Percentiles rank a stretch among this genome's conserved stretches.
These are phyloP conservation scores for Tetrahymena borealis DNA, from an alignment of 73 alveolate species.

Conservation along the genomic window DNA sequence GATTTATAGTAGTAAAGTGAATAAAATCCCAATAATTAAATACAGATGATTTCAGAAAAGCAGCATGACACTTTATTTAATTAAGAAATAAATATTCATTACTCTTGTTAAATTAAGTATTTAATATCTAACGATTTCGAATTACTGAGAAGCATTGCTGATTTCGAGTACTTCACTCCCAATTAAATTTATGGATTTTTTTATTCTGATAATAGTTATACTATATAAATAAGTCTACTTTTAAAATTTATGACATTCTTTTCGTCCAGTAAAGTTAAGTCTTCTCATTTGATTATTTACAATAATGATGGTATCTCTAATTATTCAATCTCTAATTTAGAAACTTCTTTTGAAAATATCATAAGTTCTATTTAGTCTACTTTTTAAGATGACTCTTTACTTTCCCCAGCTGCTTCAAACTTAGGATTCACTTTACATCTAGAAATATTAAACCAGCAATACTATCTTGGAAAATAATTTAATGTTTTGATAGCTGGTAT, in stretches of 20 bases:
- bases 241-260: neutral
- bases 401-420: neutral
- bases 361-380: neutral
- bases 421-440: neutral
- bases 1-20: neutral
- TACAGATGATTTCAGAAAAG: too few relatives aligned
- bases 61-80: too few relatives aligned
- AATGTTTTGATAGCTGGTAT: neutral
- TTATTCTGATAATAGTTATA: neutral
- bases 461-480: neutral
- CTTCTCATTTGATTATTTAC: neutral
- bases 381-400: neutral
- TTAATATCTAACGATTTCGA: neutral
- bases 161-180: neutral
- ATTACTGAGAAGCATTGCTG: neutral
- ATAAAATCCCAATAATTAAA: too few relatives aligned
- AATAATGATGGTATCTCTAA: neutral
- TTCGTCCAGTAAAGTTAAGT: neutral
- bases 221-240: neutral
- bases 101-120: neutral
- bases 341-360: neutral
- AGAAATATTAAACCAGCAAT: neutral
- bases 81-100: neutral
- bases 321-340: neutral
- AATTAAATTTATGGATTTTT: neutral